A percentile compares a stretch with the other conserved stretches of the same genome.
Conservation (phyloP, 1,284 basidiomycete species). For the Malassezia furfur region DNA sequence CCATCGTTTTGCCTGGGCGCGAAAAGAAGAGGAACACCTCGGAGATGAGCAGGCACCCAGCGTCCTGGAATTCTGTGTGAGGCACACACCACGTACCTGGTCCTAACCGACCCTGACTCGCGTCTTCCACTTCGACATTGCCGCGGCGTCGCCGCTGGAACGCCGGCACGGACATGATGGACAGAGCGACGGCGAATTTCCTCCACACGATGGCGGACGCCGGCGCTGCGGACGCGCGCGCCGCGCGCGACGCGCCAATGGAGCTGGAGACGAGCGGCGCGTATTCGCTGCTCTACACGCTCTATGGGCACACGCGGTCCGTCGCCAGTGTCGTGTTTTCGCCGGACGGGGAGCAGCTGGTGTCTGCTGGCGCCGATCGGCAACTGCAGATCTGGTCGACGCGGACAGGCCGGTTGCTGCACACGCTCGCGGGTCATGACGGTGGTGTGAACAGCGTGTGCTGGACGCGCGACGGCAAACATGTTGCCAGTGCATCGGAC, state of each 20-base stretch:
- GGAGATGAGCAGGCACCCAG: conserved; percentile 76
- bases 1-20: conserved; percentile 58
- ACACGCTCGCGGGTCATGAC: conserved; percentile 21
- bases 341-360: conserved; percentile 49
- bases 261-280: neutral
- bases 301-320: conserved; percentile 50
- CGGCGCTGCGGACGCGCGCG: neutral
- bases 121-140: conserved; percentile 31
- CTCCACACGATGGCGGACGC: neutral
- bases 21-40: conserved; percentile 82
- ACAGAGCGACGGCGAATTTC: neutral
- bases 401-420: conserved; percentile 21
- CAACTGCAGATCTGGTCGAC: conserved; percentile 41
- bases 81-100: conserved; percentile 12
- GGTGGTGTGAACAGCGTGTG: conserved; percentile 35
- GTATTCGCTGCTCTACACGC: conserved; percentile 44
- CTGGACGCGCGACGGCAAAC: conserved; percentile 33
- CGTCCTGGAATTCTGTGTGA: conserved; percentile 72
- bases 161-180: conserved; percentile 11
- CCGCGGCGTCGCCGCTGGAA: conserved; percentile 23
- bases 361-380: conserved; percentile 47
- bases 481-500: conserved; percentile 38
- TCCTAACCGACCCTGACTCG: conserved; percentile 29
- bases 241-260: neutral
- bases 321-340: conserved; percentile 52